Conservation (phyloP, 2,329 filamentous ascomycete species). For the Alternaria sp. region DNA sequence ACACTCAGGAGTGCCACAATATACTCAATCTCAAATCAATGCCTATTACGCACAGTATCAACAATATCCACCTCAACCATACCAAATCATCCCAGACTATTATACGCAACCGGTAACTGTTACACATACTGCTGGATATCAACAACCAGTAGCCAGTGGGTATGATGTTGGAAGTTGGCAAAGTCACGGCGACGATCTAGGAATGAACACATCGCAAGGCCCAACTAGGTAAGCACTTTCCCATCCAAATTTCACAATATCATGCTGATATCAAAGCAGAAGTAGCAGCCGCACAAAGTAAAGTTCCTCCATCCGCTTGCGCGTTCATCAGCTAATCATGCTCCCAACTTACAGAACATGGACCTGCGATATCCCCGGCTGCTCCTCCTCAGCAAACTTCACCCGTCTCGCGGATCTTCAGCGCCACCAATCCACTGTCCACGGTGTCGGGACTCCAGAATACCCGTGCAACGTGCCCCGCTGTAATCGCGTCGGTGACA, state of each 20-base stretch:
- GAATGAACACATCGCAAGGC: constrained; percentile 6
- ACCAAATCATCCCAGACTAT: constrained; percentile 37
- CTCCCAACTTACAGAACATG: constrained; percentile 33
- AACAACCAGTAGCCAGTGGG: constrained; percentile 12
- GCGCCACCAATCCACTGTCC: constrained; percentile 47
- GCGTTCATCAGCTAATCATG: constrained; percentile 7
- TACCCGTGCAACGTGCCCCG: constrained; percentile 42
- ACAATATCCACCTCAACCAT: constrained; percentile 40
- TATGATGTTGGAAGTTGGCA: constrained; percentile 26
- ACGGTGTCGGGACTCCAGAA: constrained; percentile 39
- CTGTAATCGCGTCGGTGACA: constrained; percentile 44
- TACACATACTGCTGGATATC: constrained; percentile 17
- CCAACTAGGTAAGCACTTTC: constrained; percentile 18
- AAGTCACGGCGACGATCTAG: constrained; percentile 11
- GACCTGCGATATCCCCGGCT: constrained; percentile 41
- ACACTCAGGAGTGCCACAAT: constrained; percentile 32
- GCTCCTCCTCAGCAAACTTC: constrained; percentile 46
- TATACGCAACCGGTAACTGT: constrained; percentile 24
- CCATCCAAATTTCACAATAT: background rate
- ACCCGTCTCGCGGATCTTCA: constrained; percentile 48
- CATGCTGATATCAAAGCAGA: constrained; percentile 6
- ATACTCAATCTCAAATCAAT: constrained; percentile 44
- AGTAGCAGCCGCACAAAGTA: constrained; percentile 33
- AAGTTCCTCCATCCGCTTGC: background rate
- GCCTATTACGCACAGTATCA: constrained; percentile 43